phyloP scores from a whole-genome alignment of 768 basidiomycete species.

The Mycena epipterygia region DNA sequence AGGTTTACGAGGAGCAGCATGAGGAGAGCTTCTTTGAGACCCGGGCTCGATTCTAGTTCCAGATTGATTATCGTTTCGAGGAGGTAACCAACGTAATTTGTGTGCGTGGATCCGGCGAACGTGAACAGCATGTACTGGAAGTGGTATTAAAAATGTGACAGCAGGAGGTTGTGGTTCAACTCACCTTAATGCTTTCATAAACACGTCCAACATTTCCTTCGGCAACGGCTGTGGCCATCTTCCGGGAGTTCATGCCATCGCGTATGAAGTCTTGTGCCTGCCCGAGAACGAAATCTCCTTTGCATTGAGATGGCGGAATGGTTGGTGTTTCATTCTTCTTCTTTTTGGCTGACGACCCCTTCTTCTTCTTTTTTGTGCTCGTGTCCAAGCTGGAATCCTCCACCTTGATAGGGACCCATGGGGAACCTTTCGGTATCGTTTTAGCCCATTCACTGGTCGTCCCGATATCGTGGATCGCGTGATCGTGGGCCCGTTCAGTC shows the following conservation, averaged over 20 bases:
- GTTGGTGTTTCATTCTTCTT: background rate
- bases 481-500: slow-evolving; percentile 14
- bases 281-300: background rate
- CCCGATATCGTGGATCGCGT: background rate
- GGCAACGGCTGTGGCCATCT: background rate
- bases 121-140: slow-evolving; percentile 45
- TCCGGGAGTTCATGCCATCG: background rate
- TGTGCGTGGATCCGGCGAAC: slow-evolving; percentile 53
- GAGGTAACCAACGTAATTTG: slow-evolving; percentile 44
- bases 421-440: background rate
- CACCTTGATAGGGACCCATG: background rate
- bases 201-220: background rate
- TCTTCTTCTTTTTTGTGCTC: background rate
- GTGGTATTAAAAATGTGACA: background rate
- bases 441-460: background rate
- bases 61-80: slow-evolving; percentile 48
- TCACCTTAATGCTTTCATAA: slow-evolving; percentile 46
- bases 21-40: slow-evolving; percentile 41
- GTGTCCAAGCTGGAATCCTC: slow-evolving; percentile 2
- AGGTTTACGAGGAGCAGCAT: slow-evolving; percentile 33
- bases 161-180: background rate
- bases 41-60: slow-evolving; percentile 46
- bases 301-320: background rate
- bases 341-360: background rate
- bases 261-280: background rate